Evolutionary conservation across 768 basidiomycete genomes (phyloP), one percentile per base, ranked within the genome.

Genomic region (Boletus barrowsii): DNA sequence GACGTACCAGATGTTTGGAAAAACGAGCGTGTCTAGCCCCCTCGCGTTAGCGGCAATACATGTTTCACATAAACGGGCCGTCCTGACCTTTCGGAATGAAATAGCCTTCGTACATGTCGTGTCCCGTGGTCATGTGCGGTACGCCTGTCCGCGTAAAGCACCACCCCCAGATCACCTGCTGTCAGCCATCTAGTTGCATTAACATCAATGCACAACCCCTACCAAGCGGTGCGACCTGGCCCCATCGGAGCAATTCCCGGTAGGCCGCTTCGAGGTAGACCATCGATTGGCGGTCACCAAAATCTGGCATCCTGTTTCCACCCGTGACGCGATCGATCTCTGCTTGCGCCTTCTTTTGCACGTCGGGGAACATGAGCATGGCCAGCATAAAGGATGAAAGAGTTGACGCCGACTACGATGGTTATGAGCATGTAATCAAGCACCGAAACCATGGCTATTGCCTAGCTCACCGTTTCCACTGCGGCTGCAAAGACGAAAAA

Each of bases 51-150:
- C 35, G 10, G 1, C 3, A 13, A 24, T 10, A 26, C n/a, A 24
- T 17, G 17, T 10, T 13, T 4, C 8, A 14, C n/a, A 17, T 10
- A 8, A 18, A 26, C 13, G 33, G 33, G 13, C 9, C 10, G 17
- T 10, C 4, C 14, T n/a, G 15, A 67, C 83, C 84, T 62, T 76
- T 73, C 2, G 84, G 84, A 48, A 86, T 85, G 20, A 79, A 67
- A 56, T 80, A 80, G n/a, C 76, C 75, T 30, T 69, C 62, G 51
- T 79, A 80, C 13, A 72, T 53, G 37, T 80, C 79, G 42, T 75
- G 70, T 22, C 64, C 62, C 2, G 75, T 75, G 8, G 68, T 51
- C 2, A 63, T 59, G 42, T 75, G 75, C 3, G 74, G 70, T 20
- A 75, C 46, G 15, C 68, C 72, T 68, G 49, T 35, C 14, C 29